Conservation (phyloP, 108 stramenopile species). For the Discostella pseudostelligera region DNA sequence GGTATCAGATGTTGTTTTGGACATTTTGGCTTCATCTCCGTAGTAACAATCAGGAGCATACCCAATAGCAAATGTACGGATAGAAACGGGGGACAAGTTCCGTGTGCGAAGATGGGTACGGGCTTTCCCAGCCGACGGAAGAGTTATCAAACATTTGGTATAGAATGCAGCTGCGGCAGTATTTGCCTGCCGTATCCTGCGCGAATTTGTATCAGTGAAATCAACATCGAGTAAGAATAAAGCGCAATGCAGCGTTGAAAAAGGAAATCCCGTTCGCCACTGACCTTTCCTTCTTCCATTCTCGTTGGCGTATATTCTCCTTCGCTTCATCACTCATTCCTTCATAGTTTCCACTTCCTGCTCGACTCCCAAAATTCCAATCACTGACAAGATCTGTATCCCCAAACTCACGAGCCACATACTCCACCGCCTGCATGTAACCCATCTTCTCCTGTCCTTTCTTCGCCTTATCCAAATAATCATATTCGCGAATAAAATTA, state of each 20-base stretch:
- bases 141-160: conserved; percentile 58
- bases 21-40: conserved; percentile 23
- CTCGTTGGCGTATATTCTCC: conserved; percentile 29
- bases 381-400: conserved; percentile 18
- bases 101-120: conserved; percentile 68
- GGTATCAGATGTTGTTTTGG: background rate
- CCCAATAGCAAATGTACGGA: conserved; percentile 78
- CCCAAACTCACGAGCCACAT: conserved; percentile 56
- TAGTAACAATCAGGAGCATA: conserved; percentile 89
- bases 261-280: background rate
- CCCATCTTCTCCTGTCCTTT: conserved; percentile 54
- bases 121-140: conserved; percentile 65
- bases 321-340: conserved; percentile 28
- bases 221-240: background rate
- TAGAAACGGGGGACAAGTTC: conserved; percentile 63
- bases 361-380: conserved; percentile 10
- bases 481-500: conserved; percentile 79
- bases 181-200: conserved; percentile 68
- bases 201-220: background rate
- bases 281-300: conserved; percentile 54
- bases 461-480: conserved; percentile 30
- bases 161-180: conserved; percentile 85
- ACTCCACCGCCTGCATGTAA: conserved; percentile 71
- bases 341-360: background rate
- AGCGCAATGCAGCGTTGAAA: too few relatives aligned